Percentiles rank a stretch among this genome's conserved stretches.
Conservation (phyloP, 1,284 basidiomycete species). For the Leccinum subrobustum region DNA sequence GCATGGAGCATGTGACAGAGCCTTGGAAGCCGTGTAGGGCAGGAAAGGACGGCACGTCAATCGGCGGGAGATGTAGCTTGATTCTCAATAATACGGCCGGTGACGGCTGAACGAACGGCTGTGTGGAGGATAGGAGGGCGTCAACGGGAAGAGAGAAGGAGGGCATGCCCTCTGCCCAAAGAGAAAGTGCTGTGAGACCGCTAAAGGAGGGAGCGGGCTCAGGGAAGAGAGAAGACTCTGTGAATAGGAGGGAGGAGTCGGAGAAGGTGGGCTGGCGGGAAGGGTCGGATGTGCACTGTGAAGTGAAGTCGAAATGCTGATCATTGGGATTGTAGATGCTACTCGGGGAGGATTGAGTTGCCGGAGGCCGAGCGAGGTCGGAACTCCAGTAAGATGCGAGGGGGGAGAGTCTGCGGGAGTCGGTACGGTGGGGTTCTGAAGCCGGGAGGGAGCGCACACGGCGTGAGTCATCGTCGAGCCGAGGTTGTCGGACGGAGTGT, state of each 20-base stretch:
- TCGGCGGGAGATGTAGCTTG: constrained; percentile 48
- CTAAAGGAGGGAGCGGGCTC: constrained; percentile 25
- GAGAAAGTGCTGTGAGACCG: constrained; percentile 33
- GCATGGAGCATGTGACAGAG: constrained; percentile 51
- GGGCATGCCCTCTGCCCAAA: constrained; percentile 70
- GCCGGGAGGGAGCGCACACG: constrained; percentile 34
- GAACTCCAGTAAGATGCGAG: constrained; percentile 33
- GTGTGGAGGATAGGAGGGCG: constrained; percentile 31
- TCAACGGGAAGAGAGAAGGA: constrained; percentile 46
- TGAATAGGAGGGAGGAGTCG: constrained; percentile 34
- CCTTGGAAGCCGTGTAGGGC: constrained; percentile 61
- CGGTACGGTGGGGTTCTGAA: constrained; percentile 29
- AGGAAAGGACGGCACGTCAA: constrained; percentile 47
- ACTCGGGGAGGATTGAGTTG: constrained; percentile 28
- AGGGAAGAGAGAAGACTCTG: constrained; percentile 32
- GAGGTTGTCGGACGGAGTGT: constrained; percentile 21
- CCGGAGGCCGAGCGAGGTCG: constrained; percentile 28
- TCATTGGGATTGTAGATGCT: constrained; percentile 29
- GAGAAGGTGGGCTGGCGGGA: constrained; percentile 28
- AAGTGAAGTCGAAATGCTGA: constrained; percentile 16
- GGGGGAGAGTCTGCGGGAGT: constrained; percentile 34
- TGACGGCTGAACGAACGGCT: constrained; percentile 21
- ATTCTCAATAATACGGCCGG: constrained; percentile 45
- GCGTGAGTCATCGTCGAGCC: constrained; percentile 30
- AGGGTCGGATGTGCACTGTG: constrained; percentile 32